A percentile compares a stretch with the other conserved stretches of the same genome.
Evolutionary conservation across 176 grass and related monocot genomes (phyloP).

Genomic region (Sorghum bicolor): DNA sequence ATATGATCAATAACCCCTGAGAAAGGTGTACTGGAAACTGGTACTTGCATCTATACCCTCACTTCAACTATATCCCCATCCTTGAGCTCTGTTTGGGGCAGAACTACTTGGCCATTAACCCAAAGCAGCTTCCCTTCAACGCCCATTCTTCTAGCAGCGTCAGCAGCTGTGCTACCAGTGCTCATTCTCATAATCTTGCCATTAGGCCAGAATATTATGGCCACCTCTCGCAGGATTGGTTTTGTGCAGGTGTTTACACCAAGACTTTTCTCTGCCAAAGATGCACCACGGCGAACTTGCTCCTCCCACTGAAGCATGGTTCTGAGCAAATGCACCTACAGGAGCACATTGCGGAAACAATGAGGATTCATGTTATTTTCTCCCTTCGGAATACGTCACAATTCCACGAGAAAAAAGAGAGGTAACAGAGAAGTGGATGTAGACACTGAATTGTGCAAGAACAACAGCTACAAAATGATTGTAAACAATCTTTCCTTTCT

Average conservation of each 20-base stretch:
- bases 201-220: slow-evolving; percentile 82
- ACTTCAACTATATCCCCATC: slow-evolving; percentile 99
- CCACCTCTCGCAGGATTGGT: slow-evolving; percentile 57
- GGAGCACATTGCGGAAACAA: not conserved
- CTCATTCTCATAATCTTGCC: slow-evolving; percentile 90
- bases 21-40: slow-evolving; percentile 2
- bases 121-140: slow-evolving; percentile 72
- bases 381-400: not conserved
- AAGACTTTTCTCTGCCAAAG: slow-evolving; percentile 49
- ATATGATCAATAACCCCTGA: not conserved
- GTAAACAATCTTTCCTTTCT: not conserved
- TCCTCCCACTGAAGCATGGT: slow-evolving; percentile 98
- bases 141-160: slow-evolving; percentile 88
- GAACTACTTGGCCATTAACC: slow-evolving; percentile 84
- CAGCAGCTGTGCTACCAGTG: slow-evolving; percentile 83
- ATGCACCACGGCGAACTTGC: slow-evolving; percentile 58
- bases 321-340: slow-evolving; percentile 76
- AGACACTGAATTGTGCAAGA: slow-evolving; percentile 4
- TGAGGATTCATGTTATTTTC: not conserved
- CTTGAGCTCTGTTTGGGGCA: slow-evolving; percentile 81
- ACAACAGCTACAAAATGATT: not conserved
- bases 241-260: slow-evolving; percentile 32
- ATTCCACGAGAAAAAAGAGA: not conserved
- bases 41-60: slow-evolving; percentile 43
- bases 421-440: not conserved